Evolutionary conservation across 208 protist genomes (phyloP).

Genomic region (Herpetomonas muscarum): DNA sequence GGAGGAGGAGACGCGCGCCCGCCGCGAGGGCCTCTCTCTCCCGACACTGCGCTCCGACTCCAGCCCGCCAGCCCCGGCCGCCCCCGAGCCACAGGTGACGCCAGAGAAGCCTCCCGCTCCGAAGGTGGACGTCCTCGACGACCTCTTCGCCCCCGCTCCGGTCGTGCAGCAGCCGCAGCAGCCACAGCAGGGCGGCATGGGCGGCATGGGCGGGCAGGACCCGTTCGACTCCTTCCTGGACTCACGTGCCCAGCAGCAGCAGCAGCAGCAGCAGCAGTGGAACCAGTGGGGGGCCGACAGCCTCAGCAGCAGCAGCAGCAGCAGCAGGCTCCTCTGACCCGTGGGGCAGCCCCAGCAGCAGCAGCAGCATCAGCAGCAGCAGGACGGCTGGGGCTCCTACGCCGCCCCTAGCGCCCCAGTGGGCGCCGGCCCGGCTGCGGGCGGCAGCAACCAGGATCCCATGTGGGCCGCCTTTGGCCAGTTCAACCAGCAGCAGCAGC

Average conservation of each 20-base stretch:
- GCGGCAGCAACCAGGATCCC: not conserved
- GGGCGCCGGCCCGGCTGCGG: not conserved
- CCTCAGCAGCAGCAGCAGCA: constrained; percentile 11
- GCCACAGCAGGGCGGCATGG: not conserved
- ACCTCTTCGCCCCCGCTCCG: constrained; percentile 61
- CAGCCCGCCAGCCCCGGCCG: not conserved
- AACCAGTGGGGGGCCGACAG: constrained; percentile 11
- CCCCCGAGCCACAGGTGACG: constrained; percentile 25
- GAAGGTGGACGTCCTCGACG: constrained; percentile 47
- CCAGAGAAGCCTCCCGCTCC: no score
- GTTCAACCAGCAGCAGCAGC: not conserved
- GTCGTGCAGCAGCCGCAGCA: constrained; percentile 6
- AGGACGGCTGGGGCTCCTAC: not conserved
- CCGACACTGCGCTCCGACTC: constrained; percentile 32
- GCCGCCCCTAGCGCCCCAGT: constrained; percentile 3
- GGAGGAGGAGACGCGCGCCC: constrained; percentile 61
- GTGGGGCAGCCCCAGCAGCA: constrained; percentile 27
- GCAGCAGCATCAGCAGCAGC: constrained; percentile 17
- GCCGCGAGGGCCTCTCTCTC: constrained; percentile 24
- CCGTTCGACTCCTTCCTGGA: constrained; percentile 65
- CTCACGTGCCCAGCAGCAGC: constrained; percentile 12
- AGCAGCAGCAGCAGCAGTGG: constrained; percentile 9
- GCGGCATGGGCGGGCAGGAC: constrained; percentile 8
- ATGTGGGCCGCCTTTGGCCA: constrained; percentile 10
- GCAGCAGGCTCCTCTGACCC: constrained; percentile 3